Evolutionary conservation across 768 basidiomycete genomes (phyloP).

Genomic region (Naganishia kalamii): DNA sequence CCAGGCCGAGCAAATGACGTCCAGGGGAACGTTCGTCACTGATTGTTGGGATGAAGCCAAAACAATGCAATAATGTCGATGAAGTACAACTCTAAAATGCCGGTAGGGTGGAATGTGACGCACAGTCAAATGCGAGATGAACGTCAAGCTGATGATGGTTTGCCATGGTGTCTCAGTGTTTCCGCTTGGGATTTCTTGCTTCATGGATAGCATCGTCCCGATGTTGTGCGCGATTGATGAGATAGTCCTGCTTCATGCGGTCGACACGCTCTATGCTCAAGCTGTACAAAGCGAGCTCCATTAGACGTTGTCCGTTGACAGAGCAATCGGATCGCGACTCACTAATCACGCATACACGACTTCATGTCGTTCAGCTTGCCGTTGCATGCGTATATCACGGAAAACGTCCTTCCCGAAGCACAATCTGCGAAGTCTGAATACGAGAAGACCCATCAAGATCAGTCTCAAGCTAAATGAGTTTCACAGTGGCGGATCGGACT

Average conservation of each 20-base stretch:
- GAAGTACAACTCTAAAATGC: not conserved
- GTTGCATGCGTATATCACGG: conserved; percentile 15
- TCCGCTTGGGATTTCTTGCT: conserved; percentile 12
- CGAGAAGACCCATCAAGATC: not conserved
- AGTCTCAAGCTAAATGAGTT: not conserved
- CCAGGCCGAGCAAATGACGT: too few species aligned
- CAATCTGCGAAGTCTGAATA: conserved; percentile 14
- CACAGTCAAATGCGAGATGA: not conserved
- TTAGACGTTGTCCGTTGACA: not conserved
- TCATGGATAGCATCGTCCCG: conserved; percentile 7
- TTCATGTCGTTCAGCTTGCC: conserved; percentile 14
- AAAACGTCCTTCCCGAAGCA: conserved; percentile 18
- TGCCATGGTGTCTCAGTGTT: not conserved
- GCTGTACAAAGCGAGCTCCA: not conserved
- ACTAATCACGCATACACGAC: conserved; percentile 21
- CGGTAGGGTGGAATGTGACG: not conserved
- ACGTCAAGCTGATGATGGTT: too few species aligned
- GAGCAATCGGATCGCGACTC: not conserved
- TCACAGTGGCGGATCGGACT: not conserved
- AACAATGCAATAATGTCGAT: not conserved
- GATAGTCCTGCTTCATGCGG: conserved; percentile 17
- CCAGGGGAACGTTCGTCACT: too few species aligned
- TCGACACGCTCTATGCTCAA: conserved; percentile 19
- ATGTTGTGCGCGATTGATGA: conserved; percentile 14
- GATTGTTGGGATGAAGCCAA: too few species aligned